Percentiles rank a stretch among this genome's conserved stretches.
Evolutionary conservation across 768 basidiomycete species (phyloP).

Genomic region (Cystoderma amianthinum): DNA sequence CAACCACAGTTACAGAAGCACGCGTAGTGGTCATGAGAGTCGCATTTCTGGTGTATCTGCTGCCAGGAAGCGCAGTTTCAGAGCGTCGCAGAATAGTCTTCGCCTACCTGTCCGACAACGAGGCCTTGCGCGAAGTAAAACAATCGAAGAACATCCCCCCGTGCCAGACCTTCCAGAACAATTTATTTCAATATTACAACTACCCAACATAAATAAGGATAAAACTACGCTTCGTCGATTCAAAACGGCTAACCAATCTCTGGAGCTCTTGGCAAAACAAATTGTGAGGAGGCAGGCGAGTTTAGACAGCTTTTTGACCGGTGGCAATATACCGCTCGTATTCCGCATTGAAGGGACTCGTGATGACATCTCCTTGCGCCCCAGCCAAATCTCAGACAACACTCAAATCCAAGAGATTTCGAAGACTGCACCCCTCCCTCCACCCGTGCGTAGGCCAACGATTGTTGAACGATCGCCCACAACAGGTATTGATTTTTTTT

Average conservation of each 20-base stretch:
- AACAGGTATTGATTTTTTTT: neutral
- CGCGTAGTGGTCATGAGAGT: constrained; percentile 23
- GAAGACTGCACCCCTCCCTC: neutral
- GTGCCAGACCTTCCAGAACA: constrained; percentile 24
- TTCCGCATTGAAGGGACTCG: constrained; percentile 2
- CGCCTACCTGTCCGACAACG: constrained; percentile 38
- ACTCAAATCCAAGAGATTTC: neutral
- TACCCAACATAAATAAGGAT: constrained; percentile 4
- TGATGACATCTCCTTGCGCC: constrained; percentile 5
- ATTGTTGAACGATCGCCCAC: neutral
- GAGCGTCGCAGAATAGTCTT: constrained; percentile 61
- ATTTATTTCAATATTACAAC: constrained; percentile 10
- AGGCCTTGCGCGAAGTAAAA: constrained; percentile 8
- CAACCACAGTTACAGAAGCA: constrained; percentile 21
- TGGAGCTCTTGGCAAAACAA: neutral
- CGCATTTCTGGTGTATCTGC: constrained; percentile 46
- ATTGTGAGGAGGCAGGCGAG: neutral
- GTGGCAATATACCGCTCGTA: neutral
- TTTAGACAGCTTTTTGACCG: neutral
- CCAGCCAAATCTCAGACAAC: neutral
- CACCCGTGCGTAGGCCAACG: neutral
- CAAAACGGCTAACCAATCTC: neutral
- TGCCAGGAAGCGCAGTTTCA: constrained; percentile 56
- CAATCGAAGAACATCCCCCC: constrained; percentile 20
- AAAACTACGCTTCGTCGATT: constrained; percentile 7